Conservation (phyloP, 2,329 filamentous ascomycete genomes). For the Penicillium nordicum region DNA sequence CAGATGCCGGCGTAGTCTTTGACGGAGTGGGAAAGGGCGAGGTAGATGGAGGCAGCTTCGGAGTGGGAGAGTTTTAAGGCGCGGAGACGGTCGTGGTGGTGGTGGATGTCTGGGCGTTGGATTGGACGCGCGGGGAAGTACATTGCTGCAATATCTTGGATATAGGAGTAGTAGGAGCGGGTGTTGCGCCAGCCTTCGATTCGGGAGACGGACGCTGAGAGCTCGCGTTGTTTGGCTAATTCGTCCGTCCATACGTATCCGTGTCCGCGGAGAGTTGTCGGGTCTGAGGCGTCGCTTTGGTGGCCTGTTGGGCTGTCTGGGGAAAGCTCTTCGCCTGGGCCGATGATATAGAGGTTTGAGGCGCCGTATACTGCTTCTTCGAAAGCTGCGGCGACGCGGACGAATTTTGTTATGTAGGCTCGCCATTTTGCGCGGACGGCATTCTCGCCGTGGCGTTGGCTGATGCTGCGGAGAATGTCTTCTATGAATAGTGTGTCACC, state of each 20-base stretch:
- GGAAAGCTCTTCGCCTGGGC: conserved; percentile 61
- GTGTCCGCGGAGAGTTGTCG: conserved; percentile 68
- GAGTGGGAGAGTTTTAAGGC: conserved; percentile 72
- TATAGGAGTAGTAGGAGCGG: conserved; percentile 90
- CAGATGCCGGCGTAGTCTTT: conserved; percentile 81
- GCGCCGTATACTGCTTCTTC: conserved; percentile 95
- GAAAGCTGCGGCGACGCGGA: conserved; percentile 85
- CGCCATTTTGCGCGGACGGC: conserved; percentile 90
- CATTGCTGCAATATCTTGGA: conserved; percentile 60
- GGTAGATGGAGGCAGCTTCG: conserved; percentile 79
- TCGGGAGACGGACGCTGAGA: conserved; percentile 84
- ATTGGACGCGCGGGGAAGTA: conserved; percentile 39
- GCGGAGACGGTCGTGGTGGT: conserved; percentile 87
- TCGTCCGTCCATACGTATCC: conserved; percentile 96
- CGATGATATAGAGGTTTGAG: conserved; percentile 76
- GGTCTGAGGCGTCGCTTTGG: conserved; percentile 34
- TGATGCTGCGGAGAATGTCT: conserved; percentile 77
- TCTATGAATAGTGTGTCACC: conserved; percentile 88
- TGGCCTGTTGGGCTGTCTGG: conserved; percentile 51
- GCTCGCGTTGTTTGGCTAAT: conserved; percentile 71
- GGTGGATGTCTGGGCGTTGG: conserved; percentile 66
- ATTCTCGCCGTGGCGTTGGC: conserved; percentile 80
- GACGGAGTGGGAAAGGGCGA: conserved; percentile 71
- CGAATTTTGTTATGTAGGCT: conserved; percentile 92
- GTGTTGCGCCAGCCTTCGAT: conserved; percentile 98